Evolutionary conservation across 2,329 filamentous ascomycete genomes (phyloP).

Genomic region (Trichoderma endophyticum): DNA sequence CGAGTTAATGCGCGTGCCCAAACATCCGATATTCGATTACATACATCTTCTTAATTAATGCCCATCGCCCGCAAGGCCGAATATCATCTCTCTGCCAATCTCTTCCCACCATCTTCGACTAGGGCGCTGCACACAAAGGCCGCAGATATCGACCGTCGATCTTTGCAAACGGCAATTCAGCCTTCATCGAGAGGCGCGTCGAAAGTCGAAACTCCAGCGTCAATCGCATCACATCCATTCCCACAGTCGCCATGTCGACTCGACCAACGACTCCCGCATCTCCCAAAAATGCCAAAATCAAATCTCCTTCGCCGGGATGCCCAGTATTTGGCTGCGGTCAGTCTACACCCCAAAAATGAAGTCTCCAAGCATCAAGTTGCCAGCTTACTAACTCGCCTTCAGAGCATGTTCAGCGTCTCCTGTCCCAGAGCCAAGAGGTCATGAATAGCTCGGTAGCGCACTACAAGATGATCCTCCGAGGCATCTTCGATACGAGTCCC

Average conservation of each 20-base stretch:
- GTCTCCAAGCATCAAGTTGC: not conserved
- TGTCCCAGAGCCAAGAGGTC: slow-evolving; percentile 58
- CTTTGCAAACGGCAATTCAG: not conserved
- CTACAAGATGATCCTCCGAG: slow-evolving; percentile 68
- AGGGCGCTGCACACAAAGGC: not conserved
- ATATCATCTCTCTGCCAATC: not conserved
- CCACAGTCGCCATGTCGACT: slow-evolving; percentile 38
- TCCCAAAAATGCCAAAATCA: slow-evolving; percentile 58
- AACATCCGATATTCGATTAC: not conserved
- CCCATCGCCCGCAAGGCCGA: not conserved
- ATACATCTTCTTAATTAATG: not conserved
- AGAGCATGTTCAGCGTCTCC: slow-evolving; percentile 71
- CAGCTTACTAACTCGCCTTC: slow-evolving; percentile 24
- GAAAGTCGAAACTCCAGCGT: not conserved
- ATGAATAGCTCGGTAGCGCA: slow-evolving; percentile 67
- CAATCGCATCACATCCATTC: not conserved
- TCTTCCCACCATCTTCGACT: not conserved
- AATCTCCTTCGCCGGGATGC: slow-evolving; percentile 54
- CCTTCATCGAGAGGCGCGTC: not conserved
- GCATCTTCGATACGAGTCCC: slow-evolving; percentile 65
- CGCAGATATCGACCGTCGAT: not conserved
- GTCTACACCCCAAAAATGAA: slow-evolving; percentile 28
- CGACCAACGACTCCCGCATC: slow-evolving; percentile 50
- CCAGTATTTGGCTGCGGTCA: slow-evolving; percentile 64
- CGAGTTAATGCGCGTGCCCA: not conserved